Conservation (phyloP, 768 basidiomycete genomes). For the Termitomyces sp. region DNA sequence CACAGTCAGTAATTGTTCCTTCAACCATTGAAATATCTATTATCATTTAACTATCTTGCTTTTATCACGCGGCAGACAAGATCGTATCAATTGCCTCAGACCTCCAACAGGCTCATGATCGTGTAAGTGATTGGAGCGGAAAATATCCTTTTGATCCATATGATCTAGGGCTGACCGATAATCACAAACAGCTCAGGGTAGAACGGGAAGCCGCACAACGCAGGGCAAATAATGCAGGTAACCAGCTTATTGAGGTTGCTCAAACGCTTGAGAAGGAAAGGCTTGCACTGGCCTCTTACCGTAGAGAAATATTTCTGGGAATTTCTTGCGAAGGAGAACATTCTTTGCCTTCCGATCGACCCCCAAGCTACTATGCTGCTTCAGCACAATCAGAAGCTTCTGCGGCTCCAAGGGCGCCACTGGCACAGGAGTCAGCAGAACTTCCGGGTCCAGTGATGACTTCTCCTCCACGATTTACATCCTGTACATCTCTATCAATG, state of each 20-base stretch:
- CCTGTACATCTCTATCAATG: background rate
- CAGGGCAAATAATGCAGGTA: constrained; percentile 24
- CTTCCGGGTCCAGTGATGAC: background rate
- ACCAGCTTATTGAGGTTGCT: constrained; percentile 20
- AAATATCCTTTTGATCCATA: background rate
- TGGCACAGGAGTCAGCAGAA: background rate
- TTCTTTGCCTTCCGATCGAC: constrained; percentile 11
- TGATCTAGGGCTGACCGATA: background rate
- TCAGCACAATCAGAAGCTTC: background rate
- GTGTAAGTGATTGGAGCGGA: constrained; percentile 18
- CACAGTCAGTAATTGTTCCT: constrained; percentile 25
- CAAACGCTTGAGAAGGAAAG: constrained; percentile 21
- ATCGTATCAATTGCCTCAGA: constrained; percentile 31
- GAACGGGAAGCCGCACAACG: constrained; percentile 25
- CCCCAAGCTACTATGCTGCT: constrained; percentile 24
- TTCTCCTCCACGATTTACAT: background rate
- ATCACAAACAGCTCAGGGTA: constrained; percentile 21
- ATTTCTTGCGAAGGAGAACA: constrained; percentile 17
- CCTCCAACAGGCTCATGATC: constrained; percentile 28
- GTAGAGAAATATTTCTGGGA: constrained; percentile 29
- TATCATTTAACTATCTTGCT: background rate
- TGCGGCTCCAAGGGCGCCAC: background rate
- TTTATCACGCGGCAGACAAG: constrained; percentile 24
- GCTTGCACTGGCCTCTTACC: constrained; percentile 23
- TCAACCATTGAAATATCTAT: background rate